Conservation (phyloP, 1,284 basidiomycete genomes). For the Marasmius tenuissimus region DNA sequence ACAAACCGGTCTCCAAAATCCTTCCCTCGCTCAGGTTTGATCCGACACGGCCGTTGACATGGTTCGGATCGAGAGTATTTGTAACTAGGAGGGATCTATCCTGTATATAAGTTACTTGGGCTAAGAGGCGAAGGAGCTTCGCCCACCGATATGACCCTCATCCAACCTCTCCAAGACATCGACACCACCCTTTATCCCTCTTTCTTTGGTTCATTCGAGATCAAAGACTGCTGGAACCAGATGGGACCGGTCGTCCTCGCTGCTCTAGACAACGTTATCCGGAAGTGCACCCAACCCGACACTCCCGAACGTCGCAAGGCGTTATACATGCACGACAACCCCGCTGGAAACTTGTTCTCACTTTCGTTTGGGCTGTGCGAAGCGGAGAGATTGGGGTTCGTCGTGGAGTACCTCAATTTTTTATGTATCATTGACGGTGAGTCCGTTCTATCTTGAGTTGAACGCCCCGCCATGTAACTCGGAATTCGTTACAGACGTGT, state of each 20-base stretch:
- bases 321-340: constrained; percentile 20
- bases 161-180: not conserved
- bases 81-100: too few relatives aligned
- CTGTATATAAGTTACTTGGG: too few relatives aligned
- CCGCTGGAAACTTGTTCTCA: constrained; percentile 19
- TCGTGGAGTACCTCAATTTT: constrained; percentile 20
- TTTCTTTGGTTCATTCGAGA: constrained; percentile 20
- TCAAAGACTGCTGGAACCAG: constrained; percentile 15
- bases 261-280: constrained; percentile 17
- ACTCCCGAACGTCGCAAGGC: constrained; percentile 19
- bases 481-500: constrained; percentile 13
- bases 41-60: too few relatives aligned
- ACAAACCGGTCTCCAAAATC: too few relatives aligned
- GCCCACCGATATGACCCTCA: not conserved
- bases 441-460: not conserved
- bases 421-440: constrained; percentile 23
- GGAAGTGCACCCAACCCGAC: constrained; percentile 15
- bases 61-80: too few relatives aligned
- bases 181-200: constrained; percentile 9
- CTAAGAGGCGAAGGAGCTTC: too few relatives aligned
- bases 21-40: too few relatives aligned
- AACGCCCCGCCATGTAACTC: not conserved
- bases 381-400: constrained; percentile 17
- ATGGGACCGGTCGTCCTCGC: constrained; percentile 15
- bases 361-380: constrained; percentile 18